These are phyloP conservation scores for Aphanomyces astaci DNA, from an alignment of 352 stramenopile species.

Conservation along the genomic window DNA sequence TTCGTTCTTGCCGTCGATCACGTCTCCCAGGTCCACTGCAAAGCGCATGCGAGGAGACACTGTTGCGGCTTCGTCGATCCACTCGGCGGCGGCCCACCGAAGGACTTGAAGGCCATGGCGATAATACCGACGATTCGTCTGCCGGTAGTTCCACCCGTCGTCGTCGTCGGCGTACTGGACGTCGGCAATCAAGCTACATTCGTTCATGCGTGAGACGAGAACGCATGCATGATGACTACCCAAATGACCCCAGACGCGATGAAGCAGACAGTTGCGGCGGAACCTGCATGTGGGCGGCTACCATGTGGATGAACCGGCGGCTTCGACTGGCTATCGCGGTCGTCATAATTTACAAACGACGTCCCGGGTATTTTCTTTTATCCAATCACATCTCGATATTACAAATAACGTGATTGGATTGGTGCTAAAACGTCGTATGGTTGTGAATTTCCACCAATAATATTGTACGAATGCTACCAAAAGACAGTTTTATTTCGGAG, in stretches of 20 bases:
- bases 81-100: constrained; percentile 37
- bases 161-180: constrained; percentile 79
- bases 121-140: constrained; percentile 58
- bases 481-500: no score
- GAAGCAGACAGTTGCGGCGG: neutral
- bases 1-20: constrained; percentile 77
- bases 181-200: constrained; percentile 48
- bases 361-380: no score
- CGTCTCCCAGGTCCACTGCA: constrained; percentile 78
- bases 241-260: neutral
- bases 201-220: neutral
- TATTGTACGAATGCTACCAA: no score
- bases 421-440: neutral
- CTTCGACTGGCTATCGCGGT: neutral
- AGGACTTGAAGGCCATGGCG: constrained; percentile 54
- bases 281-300: neutral
- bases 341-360: neutral
- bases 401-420: neutral
- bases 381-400: neutral
- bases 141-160: constrained; percentile 72
- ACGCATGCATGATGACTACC: neutral
- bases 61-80: constrained; percentile 30
- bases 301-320: neutral
- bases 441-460: no score
- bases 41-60: constrained; percentile 31